Conservation (phyloP, 305 asterid genomes). For the Solanum chacoense region DNA sequence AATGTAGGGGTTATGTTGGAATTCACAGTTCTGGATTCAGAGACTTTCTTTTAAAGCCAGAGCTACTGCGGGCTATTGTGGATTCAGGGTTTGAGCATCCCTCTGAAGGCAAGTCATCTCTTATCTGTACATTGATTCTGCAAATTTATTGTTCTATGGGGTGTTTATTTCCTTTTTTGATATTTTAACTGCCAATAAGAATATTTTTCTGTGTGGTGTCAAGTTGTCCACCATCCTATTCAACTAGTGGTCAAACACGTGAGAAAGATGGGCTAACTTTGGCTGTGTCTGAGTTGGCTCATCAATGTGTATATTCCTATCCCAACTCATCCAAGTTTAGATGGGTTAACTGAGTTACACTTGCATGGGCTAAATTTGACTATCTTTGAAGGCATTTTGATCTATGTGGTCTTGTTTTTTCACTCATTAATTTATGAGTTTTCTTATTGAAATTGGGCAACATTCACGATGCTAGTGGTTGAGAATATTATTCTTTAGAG, state of each 20-base stretch:
- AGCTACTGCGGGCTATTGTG: slow-evolving; percentile 83
- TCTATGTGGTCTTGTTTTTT: neutral
- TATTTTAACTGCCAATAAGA: neutral
- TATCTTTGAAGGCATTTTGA: neutral
- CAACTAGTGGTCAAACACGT: neutral
- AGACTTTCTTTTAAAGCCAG: slow-evolving; percentile 90
- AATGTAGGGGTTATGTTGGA: slow-evolving; percentile 74
- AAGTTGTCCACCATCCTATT: neutral
- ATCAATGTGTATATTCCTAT: neutral
- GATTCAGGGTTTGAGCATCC: slow-evolving; percentile 98
- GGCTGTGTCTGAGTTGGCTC: neutral
- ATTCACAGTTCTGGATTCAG: slow-evolving; percentile 97
- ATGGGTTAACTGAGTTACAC: neutral
- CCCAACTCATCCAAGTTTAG: neutral
- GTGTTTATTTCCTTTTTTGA: neutral
- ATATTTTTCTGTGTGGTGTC: neutral
- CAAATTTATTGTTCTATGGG: neutral
- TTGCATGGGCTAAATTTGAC: neutral
- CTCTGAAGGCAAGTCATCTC: slow-evolving; percentile 62
- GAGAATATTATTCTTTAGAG: neutral
- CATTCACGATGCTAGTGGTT: neutral
- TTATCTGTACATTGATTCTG: neutral
- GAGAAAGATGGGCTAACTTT: neutral
- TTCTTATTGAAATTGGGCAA: neutral
- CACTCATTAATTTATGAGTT: neutral